A percentile compares a stretch with the other conserved stretches of the same genome.
Conservation (phyloP, 495 filamentous ascomycete genomes). For the Copromyces sp. region DNA sequence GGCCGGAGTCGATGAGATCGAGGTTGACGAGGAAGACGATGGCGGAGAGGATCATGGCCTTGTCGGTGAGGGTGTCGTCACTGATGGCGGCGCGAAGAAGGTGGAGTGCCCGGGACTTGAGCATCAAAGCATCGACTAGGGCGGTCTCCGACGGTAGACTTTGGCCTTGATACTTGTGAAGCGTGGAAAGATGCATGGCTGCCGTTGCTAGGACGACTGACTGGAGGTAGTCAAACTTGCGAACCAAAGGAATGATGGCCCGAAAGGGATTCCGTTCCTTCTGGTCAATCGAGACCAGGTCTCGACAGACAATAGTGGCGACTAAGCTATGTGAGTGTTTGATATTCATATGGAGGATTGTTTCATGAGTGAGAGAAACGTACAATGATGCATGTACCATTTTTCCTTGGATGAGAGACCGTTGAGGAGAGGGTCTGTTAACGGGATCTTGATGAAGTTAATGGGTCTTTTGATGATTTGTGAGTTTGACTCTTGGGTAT, state of each 20-base stretch:
- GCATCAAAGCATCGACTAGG: slow-evolving; percentile 38
- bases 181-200: slow-evolving; percentile 43
- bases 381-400: slow-evolving; percentile 44
- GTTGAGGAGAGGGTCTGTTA: slow-evolving; percentile 28
- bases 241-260: slow-evolving; percentile 35
- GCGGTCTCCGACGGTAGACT: slow-evolving; percentile 17
- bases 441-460: neutral
- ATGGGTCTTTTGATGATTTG: neutral
- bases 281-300: slow-evolving; percentile 43
- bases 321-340: slow-evolving; percentile 23
- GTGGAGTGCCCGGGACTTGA: slow-evolving; percentile 39
- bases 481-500: neutral
- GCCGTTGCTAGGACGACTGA: slow-evolving; percentile 44
- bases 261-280: slow-evolving; percentile 40
- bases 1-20: slow-evolving; percentile 46
- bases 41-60: slow-evolving; percentile 36
- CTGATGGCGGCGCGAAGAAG: slow-evolving; percentile 29
- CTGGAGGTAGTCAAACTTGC: slow-evolving; percentile 33
- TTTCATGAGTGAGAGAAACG: slow-evolving; percentile 1
- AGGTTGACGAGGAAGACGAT: slow-evolving; percentile 49
- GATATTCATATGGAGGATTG: neutral
- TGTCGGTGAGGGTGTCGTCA: slow-evolving; percentile 20
- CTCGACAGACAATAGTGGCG: slow-evolving; percentile 39
- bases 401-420: slow-evolving; percentile 26
- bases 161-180: slow-evolving; percentile 14